A percentile compares a stretch with the other conserved stretches of the same genome.
These are phyloP conservation scores for Fomitiporia mediterranea DNA, from an alignment of 1,284 basidiomycete genomes.

Conservation along the genomic window DNA sequence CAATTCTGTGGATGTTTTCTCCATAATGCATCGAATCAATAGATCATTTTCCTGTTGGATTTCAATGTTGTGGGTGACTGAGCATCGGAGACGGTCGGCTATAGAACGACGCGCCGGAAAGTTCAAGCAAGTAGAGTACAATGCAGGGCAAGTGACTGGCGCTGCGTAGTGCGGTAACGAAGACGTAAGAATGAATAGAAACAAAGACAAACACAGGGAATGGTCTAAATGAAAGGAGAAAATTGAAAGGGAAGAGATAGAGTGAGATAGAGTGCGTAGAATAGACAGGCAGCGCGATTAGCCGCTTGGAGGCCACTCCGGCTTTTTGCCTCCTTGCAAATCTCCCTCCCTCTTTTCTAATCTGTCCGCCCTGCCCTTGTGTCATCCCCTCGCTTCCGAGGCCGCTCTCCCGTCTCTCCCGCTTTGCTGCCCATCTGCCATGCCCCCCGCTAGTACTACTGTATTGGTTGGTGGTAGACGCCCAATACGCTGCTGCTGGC, in stretches of 20 bases:
- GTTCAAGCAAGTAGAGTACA: too few species aligned
- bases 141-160: too few species aligned
- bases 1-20: not conserved
- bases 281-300: too few species aligned
- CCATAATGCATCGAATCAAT: not conserved
- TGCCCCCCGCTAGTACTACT: too few species aligned
- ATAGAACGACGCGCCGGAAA: not conserved
- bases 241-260: not conserved
- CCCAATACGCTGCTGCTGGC: not conserved
- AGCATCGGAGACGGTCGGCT: not conserved
- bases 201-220: not conserved
- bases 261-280: too few species aligned
- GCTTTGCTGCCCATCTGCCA: too few species aligned
- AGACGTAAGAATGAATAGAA: not conserved
- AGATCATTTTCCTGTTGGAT: not conserved
- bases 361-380: not conserved
- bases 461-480: not conserved
- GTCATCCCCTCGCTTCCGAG: too few species aligned
- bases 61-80: too few species aligned
- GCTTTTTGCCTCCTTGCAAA: too few species aligned
- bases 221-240: not conserved
- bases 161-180: not conserved
- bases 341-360: too few species aligned
- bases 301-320: too few species aligned
- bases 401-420: too few species aligned